Conservation (phyloP, 345 rosid species). For the Eucalyptus pumila region DNA sequence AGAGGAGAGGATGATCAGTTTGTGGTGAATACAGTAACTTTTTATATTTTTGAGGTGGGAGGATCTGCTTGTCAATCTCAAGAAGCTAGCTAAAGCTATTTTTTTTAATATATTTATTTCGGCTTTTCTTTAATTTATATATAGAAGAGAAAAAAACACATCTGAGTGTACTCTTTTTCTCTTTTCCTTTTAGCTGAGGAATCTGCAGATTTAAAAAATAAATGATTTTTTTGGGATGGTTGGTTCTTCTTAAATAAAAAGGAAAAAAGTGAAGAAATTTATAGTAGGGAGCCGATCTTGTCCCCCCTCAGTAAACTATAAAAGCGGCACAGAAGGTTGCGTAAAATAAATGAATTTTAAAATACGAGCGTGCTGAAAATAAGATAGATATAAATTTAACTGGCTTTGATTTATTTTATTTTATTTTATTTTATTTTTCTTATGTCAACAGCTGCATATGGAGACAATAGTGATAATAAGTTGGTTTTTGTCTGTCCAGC, state of each 20-base stretch:
- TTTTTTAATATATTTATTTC: not conserved
- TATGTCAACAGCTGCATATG: not conserved
- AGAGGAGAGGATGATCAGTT: not conserved
- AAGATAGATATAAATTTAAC: not conserved
- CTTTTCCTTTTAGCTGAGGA: not conserved
- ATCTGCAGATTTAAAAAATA: not conserved
- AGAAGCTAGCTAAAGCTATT: not conserved
- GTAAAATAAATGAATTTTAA: not conserved
- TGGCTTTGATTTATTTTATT: no score
- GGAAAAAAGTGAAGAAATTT: not conserved
- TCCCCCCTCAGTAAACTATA: not conserved
- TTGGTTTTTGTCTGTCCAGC: not conserved
- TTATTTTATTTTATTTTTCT: not conserved
- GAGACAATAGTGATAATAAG: not conserved
- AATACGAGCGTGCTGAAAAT: not conserved
- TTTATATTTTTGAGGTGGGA: not conserved
- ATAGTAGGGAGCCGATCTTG: not conserved
- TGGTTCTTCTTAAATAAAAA: not conserved
- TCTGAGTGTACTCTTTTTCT: not conserved
- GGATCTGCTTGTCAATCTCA: slow-evolving; percentile 4
- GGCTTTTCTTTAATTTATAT: not conserved
- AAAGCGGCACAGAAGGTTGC: not conserved
- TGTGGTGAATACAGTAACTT: not conserved
- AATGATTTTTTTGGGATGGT: not conserved
- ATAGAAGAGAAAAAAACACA: not conserved